phyloP scores from a whole-genome alignment of 2,329 filamentous ascomycete species.

The Aspergillus piperis region DNA sequence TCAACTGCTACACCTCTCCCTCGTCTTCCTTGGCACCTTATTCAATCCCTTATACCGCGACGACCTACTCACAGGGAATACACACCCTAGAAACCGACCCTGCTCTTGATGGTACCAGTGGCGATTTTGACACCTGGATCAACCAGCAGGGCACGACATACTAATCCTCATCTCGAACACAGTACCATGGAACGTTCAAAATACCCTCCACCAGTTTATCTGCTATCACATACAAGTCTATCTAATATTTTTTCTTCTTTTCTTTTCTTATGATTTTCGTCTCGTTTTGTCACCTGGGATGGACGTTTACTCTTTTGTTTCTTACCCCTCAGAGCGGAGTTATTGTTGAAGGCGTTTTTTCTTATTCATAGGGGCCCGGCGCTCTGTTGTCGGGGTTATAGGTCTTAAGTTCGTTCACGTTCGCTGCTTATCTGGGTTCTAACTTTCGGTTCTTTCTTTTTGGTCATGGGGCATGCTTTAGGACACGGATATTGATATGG shows the following conservation, averaged over 20 bases:
- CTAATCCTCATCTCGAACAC: slow-evolving; percentile 5
- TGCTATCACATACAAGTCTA: slow-evolving; percentile 5
- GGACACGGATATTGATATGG: neutral
- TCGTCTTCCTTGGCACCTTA: slow-evolving; percentile 18
- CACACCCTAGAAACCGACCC: slow-evolving; percentile 38
- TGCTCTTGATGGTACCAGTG: slow-evolving; percentile 40
- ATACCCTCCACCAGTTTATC: neutral
- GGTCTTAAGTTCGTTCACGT: neutral
- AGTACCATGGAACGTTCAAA: slow-evolving; percentile 8
- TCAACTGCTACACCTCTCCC: slow-evolving; percentile 23
- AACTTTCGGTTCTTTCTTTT: neutral
- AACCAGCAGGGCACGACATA: slow-evolving; percentile 25
- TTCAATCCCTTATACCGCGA: slow-evolving; percentile 14
- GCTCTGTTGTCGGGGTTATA: neutral
- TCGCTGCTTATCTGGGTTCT: neutral
- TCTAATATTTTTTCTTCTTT: neutral
- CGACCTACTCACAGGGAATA: slow-evolving; percentile 27
- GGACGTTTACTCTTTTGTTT: slow-evolving; percentile 2
- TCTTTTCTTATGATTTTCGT: neutral
- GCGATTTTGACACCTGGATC: slow-evolving; percentile 53
- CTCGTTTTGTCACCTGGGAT: neutral
- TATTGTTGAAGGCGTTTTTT: slow-evolving; percentile 4
- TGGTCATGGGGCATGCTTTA: neutral
- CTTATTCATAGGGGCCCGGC: neutral
- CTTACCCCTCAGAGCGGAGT: neutral